Base-by-base conservation (phyloP, 805 yeast species). In the Ogataea trehalophila region DNA sequence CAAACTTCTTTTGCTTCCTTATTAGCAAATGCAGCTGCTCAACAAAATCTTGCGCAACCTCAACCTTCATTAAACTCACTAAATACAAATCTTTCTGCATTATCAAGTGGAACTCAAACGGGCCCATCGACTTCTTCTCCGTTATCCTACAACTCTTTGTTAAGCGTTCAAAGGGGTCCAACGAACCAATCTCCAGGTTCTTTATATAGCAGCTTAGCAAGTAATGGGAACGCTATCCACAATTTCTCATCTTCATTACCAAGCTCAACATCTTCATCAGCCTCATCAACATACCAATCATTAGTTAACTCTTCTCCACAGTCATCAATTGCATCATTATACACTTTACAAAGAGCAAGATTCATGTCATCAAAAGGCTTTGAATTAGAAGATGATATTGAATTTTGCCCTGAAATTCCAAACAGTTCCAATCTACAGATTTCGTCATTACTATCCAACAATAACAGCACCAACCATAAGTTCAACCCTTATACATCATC, bases 401-500 rank as follows among this genome's bases (percentile, higher is more conserved):
- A 80, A 60, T 80, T 80, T 52, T 80, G 86, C 55, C 86, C 86
- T 2, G 84, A 78, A 41, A 78, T 77, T 35, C 45, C 45, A 43
- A 48, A 33, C 18, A 15, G 20, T 22, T 33, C 20, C 14, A 13
- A 14, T n/a, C 20, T 9, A 26, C 31, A 26, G 11, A 26, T 26
- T 26, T 26, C 38, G 15, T 20, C 33, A 6, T 4, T 22, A 15
- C 23, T 23, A 14, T 14, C 14, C 34, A 44, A 33, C 41, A 37
- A 15, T 35, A 26, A 15, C 45, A 44, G 38, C 36, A 20, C 16
- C 34, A 35, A 39, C 17, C 46, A 74, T 58, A 80, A 75, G 61
- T 83, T 81, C 67, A 82, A 83, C 60, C 87, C 88, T 5, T 81
- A 82, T 60, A 81, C 86, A 3, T 81, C 87, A 1, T 67, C 77